These are phyloP conservation scores for Globisporangium takayamanum DNA, from an alignment of 352 stramenopile genomes.

Conservation along the genomic window DNA sequence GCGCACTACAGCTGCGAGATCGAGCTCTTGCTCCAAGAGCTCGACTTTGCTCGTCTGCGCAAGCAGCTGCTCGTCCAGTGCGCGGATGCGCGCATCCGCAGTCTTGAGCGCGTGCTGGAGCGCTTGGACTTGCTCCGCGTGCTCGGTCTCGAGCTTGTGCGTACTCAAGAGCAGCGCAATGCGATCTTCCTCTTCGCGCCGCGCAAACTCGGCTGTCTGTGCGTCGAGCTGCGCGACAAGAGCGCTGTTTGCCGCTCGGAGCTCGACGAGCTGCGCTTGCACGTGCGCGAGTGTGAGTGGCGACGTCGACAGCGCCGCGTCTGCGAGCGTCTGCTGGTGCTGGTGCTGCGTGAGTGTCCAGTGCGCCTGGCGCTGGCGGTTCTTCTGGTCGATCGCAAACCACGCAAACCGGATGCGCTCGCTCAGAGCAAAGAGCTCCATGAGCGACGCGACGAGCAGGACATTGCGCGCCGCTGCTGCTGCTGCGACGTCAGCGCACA, in stretches of 20 bases:
- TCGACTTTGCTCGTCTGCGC: conserved; percentile 7
- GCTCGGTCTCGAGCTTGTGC: conserved; percentile 9
- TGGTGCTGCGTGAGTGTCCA: conserved; percentile 13
- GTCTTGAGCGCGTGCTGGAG: conserved; percentile 6
- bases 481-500: not conserved
- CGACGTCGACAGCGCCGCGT: not conserved
- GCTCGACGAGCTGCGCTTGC: not conserved
- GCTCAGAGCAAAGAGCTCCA: conserved; percentile 34
- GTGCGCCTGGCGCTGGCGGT: conserved; percentile 31
- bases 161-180: conserved; percentile 3
- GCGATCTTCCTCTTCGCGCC: conserved; percentile 13
- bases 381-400: conserved; percentile 38
- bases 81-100: conserved; percentile 1
- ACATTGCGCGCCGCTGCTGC: not conserved
- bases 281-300: not conserved
- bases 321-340: not conserved
- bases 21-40: conserved; percentile 11
- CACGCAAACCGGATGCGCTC: conserved; percentile 48
- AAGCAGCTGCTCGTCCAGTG: conserved; percentile 3
- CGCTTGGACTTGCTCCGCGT: not conserved
- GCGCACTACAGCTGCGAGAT: conserved; percentile 8
- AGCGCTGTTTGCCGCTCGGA: not conserved
- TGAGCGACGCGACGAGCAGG: conserved; percentile 14
- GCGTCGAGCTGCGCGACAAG: conserved; percentile 1
- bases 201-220: conserved; percentile 9